Percentiles rank a stretch among this genome's conserved stretches.
Conservation (phyloP, 805 yeast species). For the Priceomyces castillae region DNA sequence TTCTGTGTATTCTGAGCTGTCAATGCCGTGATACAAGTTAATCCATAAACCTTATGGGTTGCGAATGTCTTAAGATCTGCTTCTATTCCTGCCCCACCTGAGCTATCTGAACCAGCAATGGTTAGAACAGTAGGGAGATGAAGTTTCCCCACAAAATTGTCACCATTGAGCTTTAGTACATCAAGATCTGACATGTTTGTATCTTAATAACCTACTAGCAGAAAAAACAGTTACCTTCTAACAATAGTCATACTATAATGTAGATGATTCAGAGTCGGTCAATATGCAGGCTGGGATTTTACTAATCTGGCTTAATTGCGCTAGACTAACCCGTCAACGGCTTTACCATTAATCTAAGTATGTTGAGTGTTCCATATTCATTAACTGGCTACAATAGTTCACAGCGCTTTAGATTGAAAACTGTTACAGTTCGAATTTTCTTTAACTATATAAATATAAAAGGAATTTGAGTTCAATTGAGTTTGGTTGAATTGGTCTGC, state of each 20-base stretch:
- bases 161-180: background rate
- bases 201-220: background rate
- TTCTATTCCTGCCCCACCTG: constrained; percentile 92
- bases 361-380: no score
- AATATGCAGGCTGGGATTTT: background rate
- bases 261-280: background rate
- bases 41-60: constrained; percentile 71
- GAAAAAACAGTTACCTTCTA: background rate
- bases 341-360: no score
- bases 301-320: no score
- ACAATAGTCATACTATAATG: background rate
- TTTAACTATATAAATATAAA: no score
- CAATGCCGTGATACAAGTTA: constrained; percentile 73
- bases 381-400: no score
- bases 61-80: constrained; percentile 82
- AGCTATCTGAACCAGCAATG: constrained; percentile 74
- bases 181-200: background rate
- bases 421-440: no score
- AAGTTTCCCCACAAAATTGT: background rate
- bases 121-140: constrained; percentile 26
- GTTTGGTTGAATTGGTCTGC: no score
- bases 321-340: no score
- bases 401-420: no score
- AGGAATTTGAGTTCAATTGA: constrained; percentile 8
- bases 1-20: constrained; percentile 72